These are phyloP conservation scores for Alternaria sp. DNA, from an alignment of 2,329 filamentous ascomycete genomes.

Conservation along the genomic window DNA sequence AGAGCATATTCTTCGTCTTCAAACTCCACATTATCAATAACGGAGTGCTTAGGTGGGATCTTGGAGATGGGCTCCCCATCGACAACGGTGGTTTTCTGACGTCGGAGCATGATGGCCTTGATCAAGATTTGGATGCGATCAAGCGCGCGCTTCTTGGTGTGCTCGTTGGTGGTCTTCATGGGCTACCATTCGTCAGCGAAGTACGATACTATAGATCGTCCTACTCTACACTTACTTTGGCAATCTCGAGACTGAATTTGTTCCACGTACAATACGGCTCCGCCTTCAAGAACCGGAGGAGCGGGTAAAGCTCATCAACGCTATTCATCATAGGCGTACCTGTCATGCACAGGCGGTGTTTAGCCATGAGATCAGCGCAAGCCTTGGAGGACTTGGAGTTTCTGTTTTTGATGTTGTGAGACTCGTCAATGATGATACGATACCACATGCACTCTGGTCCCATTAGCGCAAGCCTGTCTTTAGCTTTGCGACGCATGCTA, in stretches of 20 bases:
- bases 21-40: conserved; percentile 70
- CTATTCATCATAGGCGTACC: conserved; percentile 92
- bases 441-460: conserved; percentile 66
- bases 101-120: conserved; percentile 81
- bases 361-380: conserved; percentile 65
- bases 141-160: conserved; percentile 64
- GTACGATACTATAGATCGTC: background rate
- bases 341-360: conserved; percentile 76
- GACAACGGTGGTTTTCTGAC: conserved; percentile 80
- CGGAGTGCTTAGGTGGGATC: conserved; percentile 71
- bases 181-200: conserved; percentile 16
- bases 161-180: conserved; percentile 54
- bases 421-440: conserved; percentile 78
- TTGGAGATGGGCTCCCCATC: conserved; percentile 79
- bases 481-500: conserved; percentile 25
- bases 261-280: conserved; percentile 73
- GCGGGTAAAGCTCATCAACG: conserved; percentile 77
- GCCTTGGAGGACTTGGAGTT: conserved; percentile 68
- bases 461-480: conserved; percentile 57
- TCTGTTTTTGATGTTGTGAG: conserved; percentile 82
- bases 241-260: conserved; percentile 68
- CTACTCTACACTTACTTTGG: conserved; percentile 37
- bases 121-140: conserved; percentile 75
- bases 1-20: conserved; percentile 69
- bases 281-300: conserved; percentile 80